Evolutionary conservation across 2,329 filamentous ascomycete species (phyloP).

Genomic region (Aspergillus texensis): DNA sequence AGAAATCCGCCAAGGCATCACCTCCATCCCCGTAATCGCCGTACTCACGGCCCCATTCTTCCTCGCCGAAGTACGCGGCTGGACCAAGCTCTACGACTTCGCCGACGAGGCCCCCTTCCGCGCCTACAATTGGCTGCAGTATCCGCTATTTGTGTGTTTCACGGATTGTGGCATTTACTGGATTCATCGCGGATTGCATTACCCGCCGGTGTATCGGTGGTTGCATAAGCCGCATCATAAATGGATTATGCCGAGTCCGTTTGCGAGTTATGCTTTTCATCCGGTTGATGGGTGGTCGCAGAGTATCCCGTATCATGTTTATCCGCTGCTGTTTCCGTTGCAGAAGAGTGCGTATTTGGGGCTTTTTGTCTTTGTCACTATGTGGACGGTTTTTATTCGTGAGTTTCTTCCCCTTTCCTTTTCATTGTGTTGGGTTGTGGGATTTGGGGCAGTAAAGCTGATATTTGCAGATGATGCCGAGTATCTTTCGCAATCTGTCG

Average conservation of each 20-base stretch:
- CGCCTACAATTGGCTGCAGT: constrained; percentile 79
- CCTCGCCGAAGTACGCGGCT: constrained; percentile 78
- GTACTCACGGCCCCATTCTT: constrained; percentile 79
- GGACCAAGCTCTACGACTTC: constrained; percentile 82
- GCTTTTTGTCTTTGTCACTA: constrained; percentile 87
- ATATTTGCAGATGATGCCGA: constrained; percentile 71
- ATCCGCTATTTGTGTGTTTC: constrained; percentile 82
- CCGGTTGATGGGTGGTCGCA: constrained; percentile 88
- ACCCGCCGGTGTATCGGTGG: constrained; percentile 76
- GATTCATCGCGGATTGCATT: constrained; percentile 83
- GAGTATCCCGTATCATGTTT: constrained; percentile 87
- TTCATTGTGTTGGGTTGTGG: neutral
- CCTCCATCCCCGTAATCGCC: constrained; percentile 78
- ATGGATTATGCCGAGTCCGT: constrained; percentile 98
- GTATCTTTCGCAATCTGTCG: constrained; percentile 81
- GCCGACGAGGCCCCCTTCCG: constrained; percentile 70
- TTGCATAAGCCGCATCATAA: constrained; percentile 98
- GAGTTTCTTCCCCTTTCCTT: constrained; percentile 13
- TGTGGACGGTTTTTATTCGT: constrained; percentile 91
- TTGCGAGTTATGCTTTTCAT: constrained; percentile 90
- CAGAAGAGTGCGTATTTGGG: constrained; percentile 85
- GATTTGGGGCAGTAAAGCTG: neutral
- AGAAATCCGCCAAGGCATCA: constrained; percentile 78
- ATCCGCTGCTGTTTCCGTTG: constrained; percentile 86
- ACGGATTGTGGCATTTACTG: constrained; percentile 89